Base-by-base conservation (phyloP, 2,329 filamentous ascomycete genomes). In the Blastomyces gilchristii region DNA sequence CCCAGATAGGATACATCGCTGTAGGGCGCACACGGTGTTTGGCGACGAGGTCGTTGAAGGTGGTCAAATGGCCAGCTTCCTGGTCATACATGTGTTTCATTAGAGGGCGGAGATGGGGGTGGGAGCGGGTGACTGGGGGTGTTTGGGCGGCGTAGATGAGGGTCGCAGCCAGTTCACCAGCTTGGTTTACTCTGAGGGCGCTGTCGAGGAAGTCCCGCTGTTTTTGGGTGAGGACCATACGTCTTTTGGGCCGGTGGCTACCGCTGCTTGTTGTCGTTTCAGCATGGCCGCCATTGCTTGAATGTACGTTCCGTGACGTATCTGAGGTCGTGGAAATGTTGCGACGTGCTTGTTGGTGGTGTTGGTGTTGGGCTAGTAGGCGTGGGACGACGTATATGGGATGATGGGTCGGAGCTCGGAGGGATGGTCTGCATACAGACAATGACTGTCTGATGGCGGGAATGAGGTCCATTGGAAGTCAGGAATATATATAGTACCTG, bases 1-100 rank as follows among this genome's bases (percentile, higher is more conserved):
- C 85, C 94, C 94, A 99, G 2, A 97, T 67, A 0, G 94, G 94
- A 71, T 95, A 96, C 79, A 99, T 88, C 14, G 88, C 90, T 0
- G 94, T 97, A 0, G 94, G 94, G 0, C 94, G 89, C 60, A 99
- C 86, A 63, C 91, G 90, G 76, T 97, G 94, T 71, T 87, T 88
- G 22, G 89, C 86, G 4, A 97, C 80, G 34, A 97, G 82, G 2
- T 80, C 71, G 76, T 96, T 96, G 82, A 97, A 99, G 45, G 87
- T 94, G 3, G 79, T 76, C 69, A 97, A 86, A 76, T 99, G 94
- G 9, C 86, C 88, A 14, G 85, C 91, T 80, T 99, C 94, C 75
- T 99, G 94, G 71, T 94, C 90, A 80, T 96, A 92, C 94, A 99
- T 99, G 82, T 97, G 94, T 70, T 87, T 85, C 91, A 99, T 96